phyloP scores from a whole-genome alignment of 805 yeast species.

The Candida tammaniensis region DNA sequence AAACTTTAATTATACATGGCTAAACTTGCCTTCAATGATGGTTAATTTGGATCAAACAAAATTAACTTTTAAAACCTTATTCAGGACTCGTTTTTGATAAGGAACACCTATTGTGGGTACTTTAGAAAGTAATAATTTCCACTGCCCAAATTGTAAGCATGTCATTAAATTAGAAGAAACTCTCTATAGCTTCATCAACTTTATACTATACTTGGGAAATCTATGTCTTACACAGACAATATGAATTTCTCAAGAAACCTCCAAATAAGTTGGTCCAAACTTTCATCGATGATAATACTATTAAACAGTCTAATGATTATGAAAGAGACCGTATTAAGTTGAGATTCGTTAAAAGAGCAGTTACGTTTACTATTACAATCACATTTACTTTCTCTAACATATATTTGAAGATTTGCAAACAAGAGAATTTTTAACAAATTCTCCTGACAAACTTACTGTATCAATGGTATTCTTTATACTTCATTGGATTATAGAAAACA shows the following conservation, averaged over 20 bases:
- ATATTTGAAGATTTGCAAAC: conserved; percentile 1
- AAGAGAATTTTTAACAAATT: not conserved
- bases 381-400: not conserved
- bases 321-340: conserved; percentile 1
- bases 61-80: too few species aligned
- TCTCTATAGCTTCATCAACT: not conserved
- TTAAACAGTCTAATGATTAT: conserved; percentile 1
- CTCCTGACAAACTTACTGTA: not conserved
- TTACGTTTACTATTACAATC: not conserved
- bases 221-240: conserved; percentile 2
- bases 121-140: too few species aligned
- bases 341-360: not conserved
- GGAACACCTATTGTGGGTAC: too few species aligned
- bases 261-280: not conserved
- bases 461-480: not conserved
- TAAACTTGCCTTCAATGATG: too few species aligned
- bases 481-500: not conserved
- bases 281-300: not conserved
- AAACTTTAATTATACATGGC: too few species aligned
- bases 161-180: not conserved
- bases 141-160: too few species aligned
- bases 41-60: too few species aligned
- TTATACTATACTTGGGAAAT: not conserved
- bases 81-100: too few species aligned
- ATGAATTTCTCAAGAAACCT: not conserved